A percentile compares a stretch with the other conserved stretches of the same genome.
phyloP scores from a whole-genome alignment of 495 filamentous ascomycete genomes.

The Penicillium verhagenii region DNA sequence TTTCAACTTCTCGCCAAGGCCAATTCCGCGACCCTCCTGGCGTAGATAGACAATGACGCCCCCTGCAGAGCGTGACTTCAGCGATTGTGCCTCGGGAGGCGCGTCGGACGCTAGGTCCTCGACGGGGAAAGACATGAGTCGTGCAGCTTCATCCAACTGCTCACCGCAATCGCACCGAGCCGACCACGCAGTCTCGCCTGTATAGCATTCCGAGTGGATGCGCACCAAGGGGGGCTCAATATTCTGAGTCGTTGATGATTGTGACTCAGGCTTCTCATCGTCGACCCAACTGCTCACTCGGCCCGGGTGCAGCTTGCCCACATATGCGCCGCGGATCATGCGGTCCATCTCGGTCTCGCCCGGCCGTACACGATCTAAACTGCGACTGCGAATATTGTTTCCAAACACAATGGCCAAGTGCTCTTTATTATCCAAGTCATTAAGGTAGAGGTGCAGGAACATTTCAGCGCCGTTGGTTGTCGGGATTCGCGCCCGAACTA shows the following conservation, averaged over 20 bases:
- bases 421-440: constrained; percentile 90
- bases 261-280: constrained; percentile 21
- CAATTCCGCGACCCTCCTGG: constrained; percentile 95
- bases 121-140: constrained; percentile 83
- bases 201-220: constrained; percentile 99
- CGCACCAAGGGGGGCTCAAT: constrained; percentile 68
- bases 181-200: constrained; percentile 96
- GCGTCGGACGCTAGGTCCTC: constrained; percentile 35
- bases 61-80: constrained; percentile 56
- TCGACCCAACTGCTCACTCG: constrained; percentile 66
- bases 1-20: constrained; percentile 91
- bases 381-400: constrained; percentile 72
- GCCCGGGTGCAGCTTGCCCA: constrained; percentile 82
- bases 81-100: constrained; percentile 37
- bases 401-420: constrained; percentile 99
- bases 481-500: constrained; percentile 81
- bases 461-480: constrained; percentile 90
- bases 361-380: constrained; percentile 72
- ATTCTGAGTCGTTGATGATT: constrained; percentile 8
- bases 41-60: constrained; percentile 94
- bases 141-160: constrained; percentile 93
- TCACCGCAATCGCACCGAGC: constrained; percentile 97
- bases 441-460: constrained; percentile 94
- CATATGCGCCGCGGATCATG: constrained; percentile 92
- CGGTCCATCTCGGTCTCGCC: constrained; percentile 96